These are phyloP conservation scores for Penicillium odoratum DNA, from an alignment of 495 filamentous ascomycete genomes.

Conservation along the genomic window DNA sequence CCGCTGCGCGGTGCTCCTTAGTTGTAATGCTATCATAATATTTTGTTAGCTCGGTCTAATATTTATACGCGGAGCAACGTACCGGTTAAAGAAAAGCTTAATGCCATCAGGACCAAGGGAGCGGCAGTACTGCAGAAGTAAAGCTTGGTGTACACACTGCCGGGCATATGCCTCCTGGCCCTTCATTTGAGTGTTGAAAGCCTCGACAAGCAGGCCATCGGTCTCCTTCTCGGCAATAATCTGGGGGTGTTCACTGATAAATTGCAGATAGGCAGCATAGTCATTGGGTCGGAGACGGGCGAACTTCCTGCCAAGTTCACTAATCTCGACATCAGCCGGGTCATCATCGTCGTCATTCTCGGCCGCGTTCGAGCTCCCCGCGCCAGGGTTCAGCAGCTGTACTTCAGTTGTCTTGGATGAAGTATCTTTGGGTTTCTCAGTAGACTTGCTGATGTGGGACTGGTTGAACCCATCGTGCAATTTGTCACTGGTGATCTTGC, in stretches of 20 bases:
- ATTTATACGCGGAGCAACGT: slow-evolving; percentile 13
- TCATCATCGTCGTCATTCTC: slow-evolving; percentile 62
- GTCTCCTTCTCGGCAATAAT: slow-evolving; percentile 86
- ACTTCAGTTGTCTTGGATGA: slow-evolving; percentile 46
- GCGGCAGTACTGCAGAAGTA: slow-evolving; percentile 92
- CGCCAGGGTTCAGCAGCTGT: slow-evolving; percentile 79
- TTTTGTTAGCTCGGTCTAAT: slow-evolving; percentile 13
- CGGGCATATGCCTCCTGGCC: slow-evolving; percentile 73
- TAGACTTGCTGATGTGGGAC: slow-evolving; percentile 69
- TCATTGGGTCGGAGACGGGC: slow-evolving; percentile 72
- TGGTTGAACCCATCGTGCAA: slow-evolving; percentile 92
- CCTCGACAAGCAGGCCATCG: slow-evolving; percentile 85
- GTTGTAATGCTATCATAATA: slow-evolving; percentile 70
- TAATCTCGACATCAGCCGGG: slow-evolving; percentile 72
- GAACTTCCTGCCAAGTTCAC: slow-evolving; percentile 73
- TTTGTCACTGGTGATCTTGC: slow-evolving; percentile 91
- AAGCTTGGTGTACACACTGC: slow-evolving; percentile 90
- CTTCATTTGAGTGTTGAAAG: slow-evolving; percentile 81
- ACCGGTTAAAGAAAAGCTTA: slow-evolving; percentile 88
- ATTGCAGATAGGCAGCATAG: slow-evolving; percentile 70
- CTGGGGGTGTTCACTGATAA: slow-evolving; percentile 70
- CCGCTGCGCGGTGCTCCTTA: slow-evolving; percentile 84
- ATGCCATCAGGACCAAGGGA: slow-evolving; percentile 87
- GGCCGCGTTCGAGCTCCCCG: slow-evolving; percentile 48
- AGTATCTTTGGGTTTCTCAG: slow-evolving; percentile 39